These are phyloP conservation scores for Botrytis fabae DNA, from an alignment of 2,329 filamentous ascomycete genomes.

Conservation along the genomic window DNA sequence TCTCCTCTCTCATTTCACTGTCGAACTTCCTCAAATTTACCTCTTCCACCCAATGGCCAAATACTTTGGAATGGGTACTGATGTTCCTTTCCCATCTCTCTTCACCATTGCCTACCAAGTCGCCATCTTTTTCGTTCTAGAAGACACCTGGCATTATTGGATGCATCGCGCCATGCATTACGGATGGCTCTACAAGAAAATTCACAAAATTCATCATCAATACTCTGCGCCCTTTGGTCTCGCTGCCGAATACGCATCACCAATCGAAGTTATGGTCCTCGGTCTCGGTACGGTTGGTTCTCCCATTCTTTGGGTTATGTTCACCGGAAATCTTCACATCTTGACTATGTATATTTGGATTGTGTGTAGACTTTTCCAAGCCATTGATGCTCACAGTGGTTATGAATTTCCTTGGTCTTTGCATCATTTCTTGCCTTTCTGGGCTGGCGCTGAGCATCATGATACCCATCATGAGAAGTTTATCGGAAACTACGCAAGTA, in stretches of 20 bases:
- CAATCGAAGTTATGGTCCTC: constrained; percentile 94
- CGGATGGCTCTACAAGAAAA: constrained; percentile 89
- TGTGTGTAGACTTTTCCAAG: constrained; percentile 87
- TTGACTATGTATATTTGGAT: constrained; percentile 99
- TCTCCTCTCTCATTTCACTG: constrained; percentile 92
- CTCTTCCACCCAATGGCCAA: constrained; percentile 97
- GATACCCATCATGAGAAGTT: constrained; percentile 98
- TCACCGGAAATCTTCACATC: constrained; percentile 88
- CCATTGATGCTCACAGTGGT: constrained; percentile 94
- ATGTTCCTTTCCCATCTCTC: constrained; percentile 82
- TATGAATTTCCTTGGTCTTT: constrained; percentile 99
- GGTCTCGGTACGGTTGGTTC: constrained; percentile 81
- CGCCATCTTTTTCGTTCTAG: constrained; percentile 88
- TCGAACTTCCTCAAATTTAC: constrained; percentile 98
- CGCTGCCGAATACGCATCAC: constrained; percentile 95
- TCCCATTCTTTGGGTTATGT: constrained; percentile 78
- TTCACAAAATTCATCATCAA: constrained; percentile 99
- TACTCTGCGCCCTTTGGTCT: constrained; percentile 97
- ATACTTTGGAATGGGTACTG: constrained; percentile 84
- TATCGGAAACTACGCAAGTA: constrained; percentile 96
- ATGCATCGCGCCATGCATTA: constrained; percentile 90
- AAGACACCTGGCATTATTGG: constrained; percentile 99
- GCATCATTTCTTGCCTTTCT: constrained; percentile 94
- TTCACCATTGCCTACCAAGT: constrained; percentile 92
- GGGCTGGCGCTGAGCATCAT: constrained; percentile 96